Conservation (phyloP, 1,284 basidiomycete species). For the Cryptococcus sp. region DNA sequence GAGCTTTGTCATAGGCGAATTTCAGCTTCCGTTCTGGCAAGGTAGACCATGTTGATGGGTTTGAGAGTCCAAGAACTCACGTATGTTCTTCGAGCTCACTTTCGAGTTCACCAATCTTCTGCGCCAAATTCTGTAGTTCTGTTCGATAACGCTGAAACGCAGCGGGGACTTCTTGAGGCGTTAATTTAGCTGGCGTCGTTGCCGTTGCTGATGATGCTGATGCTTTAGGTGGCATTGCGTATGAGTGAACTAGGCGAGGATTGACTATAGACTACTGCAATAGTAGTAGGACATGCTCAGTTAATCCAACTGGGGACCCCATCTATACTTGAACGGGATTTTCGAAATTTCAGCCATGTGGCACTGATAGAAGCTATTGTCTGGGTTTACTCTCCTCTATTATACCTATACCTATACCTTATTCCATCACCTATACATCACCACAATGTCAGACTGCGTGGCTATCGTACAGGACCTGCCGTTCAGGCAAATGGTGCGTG, state of each 20-base stretch:
- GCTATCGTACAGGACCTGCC: conserved; percentile 84
- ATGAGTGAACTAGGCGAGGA: not conserved
- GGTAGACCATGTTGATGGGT: not conserved
- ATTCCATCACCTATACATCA: conserved; percentile 1
- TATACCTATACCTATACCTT: conserved; percentile 2
- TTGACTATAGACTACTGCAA: too few species aligned
- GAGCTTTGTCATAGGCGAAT: not conserved
- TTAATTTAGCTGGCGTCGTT: conserved; percentile 18
- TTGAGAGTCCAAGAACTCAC: conserved; percentile 34
- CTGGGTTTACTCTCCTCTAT: not conserved
- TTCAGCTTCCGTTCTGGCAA: too few species aligned
- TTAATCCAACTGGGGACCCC: not conserved
- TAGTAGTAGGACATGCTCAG: not conserved
- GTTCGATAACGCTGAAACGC: conserved; percentile 60
- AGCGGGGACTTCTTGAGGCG: conserved; percentile 36
- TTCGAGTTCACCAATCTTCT: conserved; percentile 90
- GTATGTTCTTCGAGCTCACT: conserved; percentile 84
- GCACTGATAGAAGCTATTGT: not conserved
- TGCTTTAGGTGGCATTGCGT: conserved; percentile 39
- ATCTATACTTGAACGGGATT: not conserved
- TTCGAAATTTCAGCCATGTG: not conserved
- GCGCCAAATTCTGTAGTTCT: conserved; percentile 77
- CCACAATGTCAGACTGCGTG: conserved; percentile 62
- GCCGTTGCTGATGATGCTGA: conserved; percentile 7
- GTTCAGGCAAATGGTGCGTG: conserved; percentile 72